Base-by-base conservation (phyloP, 345 rosid genomes). In the Populus tremula region DNA sequence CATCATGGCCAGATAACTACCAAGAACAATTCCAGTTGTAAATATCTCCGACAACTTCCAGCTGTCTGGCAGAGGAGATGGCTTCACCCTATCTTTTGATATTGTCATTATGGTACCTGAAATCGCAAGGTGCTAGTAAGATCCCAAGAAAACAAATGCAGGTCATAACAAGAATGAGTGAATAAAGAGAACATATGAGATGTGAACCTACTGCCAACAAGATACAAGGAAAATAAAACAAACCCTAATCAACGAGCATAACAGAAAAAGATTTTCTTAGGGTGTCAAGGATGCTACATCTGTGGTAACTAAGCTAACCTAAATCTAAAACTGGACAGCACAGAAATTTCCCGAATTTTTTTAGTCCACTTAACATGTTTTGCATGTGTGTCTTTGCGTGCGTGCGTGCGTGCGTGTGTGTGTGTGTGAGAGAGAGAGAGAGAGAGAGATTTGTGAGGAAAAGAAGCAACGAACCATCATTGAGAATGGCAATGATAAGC, bases 91-190 rank as follows among this genome's bases (percentile, higher is more conserved):
- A 73, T 96, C 99, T 83, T 96, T 93, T 10, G 99, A 96, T 87
- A 96, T 96, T 7, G 99, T 96, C 99, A 91, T 96, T 62, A 96
- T 96, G 59, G 98, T 93, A 79, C 99, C 99, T 96, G 86, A 78
- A 85, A 84, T 76, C 59, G 53, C 80, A 77, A 16, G 29, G 71
- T 21, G 45, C 31, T 16, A 74, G 17, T 81, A 65, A 74, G 74
- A 74, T 77, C 39, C 54, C 75, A 71, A 72, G 17, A 75, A 75
- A 71, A 13, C 17, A 71, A 76, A 31, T 20, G 69, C 63, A 4
- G 23, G 72, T 69, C 25, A n/a, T 21, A 41, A n/a, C 10, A 18
- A 41, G 10, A 35, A 69, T 21, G 45, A 36, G 43, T 14, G 10
- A 9, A 69, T 9, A 65, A 14, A 38, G 23, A 31, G 69, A 67